phyloP scores from a whole-genome alignment of 2,329 filamentous ascomycete species.

The Chrysosporium keratinophilum region DNA sequence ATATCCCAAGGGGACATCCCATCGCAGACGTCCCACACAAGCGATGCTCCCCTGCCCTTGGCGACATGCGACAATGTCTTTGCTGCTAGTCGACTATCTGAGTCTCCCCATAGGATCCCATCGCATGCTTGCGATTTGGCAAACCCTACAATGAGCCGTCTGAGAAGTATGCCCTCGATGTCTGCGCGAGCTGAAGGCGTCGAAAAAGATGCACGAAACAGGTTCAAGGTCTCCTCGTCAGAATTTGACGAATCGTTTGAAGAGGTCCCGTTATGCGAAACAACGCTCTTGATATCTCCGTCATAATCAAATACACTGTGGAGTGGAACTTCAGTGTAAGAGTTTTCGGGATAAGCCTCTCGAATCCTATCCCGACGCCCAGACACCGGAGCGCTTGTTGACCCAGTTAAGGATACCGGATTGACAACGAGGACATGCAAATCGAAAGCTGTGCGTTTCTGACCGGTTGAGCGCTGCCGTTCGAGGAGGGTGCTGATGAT shows the following conservation, averaged over 20 bases:
- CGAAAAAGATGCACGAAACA: slow-evolving; percentile 51
- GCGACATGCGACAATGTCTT: slow-evolving; percentile 78
- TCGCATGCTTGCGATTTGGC: slow-evolving; percentile 53
- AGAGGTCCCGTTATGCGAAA: slow-evolving; percentile 24
- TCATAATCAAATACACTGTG: slow-evolving; percentile 47
- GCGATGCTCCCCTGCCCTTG: slow-evolving; percentile 74
- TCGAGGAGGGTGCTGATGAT: slow-evolving; percentile 61
- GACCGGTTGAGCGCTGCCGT: slow-evolving; percentile 53
- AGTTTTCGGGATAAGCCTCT: slow-evolving; percentile 54
- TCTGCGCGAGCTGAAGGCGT: slow-evolving; percentile 70
- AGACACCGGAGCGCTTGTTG: slow-evolving; percentile 17
- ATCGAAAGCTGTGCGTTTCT: slow-evolving; percentile 55
- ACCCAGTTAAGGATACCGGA: slow-evolving; percentile 25
- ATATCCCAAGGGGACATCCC: slow-evolving; percentile 51
- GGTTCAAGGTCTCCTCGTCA: slow-evolving; percentile 41
- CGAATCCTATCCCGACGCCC: slow-evolving; percentile 40
- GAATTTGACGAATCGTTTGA: slow-evolving; percentile 24
- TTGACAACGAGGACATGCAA: slow-evolving; percentile 42
- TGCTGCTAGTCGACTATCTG: slow-evolving; percentile 77
- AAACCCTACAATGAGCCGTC: slow-evolving; percentile 57
- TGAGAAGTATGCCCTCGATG: slow-evolving; percentile 58
- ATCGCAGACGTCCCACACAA: slow-evolving; percentile 75
- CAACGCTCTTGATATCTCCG: slow-evolving; percentile 25
- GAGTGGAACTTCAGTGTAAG: slow-evolving; percentile 55
- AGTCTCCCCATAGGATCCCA: slow-evolving; percentile 71